These are phyloP conservation scores for Kodamaea nitidulidarum DNA, from an alignment of 805 yeast species.

Conservation along the genomic window DNA sequence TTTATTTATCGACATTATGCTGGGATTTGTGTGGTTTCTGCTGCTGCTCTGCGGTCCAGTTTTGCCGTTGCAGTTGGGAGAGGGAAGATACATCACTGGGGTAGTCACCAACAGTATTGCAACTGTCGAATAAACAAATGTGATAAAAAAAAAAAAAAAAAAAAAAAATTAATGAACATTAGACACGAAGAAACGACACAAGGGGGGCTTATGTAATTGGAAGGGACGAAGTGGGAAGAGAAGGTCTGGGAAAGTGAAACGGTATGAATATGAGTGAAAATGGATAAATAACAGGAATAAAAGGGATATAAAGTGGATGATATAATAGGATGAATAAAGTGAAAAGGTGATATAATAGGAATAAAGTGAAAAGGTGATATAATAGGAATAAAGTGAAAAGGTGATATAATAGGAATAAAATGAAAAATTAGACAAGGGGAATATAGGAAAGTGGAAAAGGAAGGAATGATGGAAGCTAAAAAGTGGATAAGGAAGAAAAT, in stretches of 20 bases:
- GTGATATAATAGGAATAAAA: too few relatives aligned
- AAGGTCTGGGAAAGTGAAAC: background rate
- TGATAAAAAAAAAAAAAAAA: slow-evolving; percentile 1
- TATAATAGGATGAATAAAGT: too few relatives aligned
- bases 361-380: too few relatives aligned
- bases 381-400: too few relatives aligned
- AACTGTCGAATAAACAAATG: slow-evolving; percentile 1
- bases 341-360: too few relatives aligned
- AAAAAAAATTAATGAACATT: slow-evolving; percentile 2
- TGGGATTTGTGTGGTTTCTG: background rate
- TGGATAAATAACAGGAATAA: too few relatives aligned
- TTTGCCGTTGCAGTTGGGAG: slow-evolving; percentile 6
- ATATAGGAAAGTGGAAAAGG: too few relatives aligned
- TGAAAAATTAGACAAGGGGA: too few relatives aligned
- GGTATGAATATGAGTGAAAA: too few relatives aligned
- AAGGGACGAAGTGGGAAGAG: background rate
- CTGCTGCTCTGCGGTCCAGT: background rate
- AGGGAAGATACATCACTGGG: slow-evolving; percentile 6
- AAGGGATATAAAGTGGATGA: too few relatives aligned
- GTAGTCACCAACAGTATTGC: background rate
- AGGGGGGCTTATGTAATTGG: background rate
- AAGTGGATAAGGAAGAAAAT: too few relatives aligned
- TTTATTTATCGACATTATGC: slow-evolving; percentile 4
- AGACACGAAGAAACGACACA: background rate
- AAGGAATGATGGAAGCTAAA: too few relatives aligned